Percentiles rank a stretch among this genome's conserved stretches.
These are phyloP conservation scores for Diplodia scrobiculata DNA, from an alignment of 2,329 filamentous ascomycete genomes.

Conservation along the genomic window DNA sequence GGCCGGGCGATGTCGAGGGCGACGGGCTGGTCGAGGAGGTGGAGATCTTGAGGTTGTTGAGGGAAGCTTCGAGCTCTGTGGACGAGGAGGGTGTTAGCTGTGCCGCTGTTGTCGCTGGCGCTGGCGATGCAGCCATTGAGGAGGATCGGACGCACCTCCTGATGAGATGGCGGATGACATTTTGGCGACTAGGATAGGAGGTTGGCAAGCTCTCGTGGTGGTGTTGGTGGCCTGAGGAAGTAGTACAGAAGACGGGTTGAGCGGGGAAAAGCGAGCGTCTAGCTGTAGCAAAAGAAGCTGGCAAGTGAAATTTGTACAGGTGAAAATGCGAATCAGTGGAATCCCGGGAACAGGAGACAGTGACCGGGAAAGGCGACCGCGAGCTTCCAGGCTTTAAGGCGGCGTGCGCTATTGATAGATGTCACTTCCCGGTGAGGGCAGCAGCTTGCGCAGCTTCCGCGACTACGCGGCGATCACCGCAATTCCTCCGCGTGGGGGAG, in stretches of 20 bases:
- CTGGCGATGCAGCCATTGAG: conserved; percentile 7
- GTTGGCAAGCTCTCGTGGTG: background rate
- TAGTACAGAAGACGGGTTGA: background rate
- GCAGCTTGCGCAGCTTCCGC: conserved; percentile 23
- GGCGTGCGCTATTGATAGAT: conserved; percentile 21
- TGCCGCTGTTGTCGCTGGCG: background rate
- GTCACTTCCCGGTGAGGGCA: background rate
- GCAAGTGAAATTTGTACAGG: background rate
- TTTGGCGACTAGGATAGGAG: conserved; percentile 9
- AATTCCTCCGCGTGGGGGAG: conserved; percentile 18
- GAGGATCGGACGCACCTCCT: conserved; percentile 32
- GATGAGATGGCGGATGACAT: conserved; percentile 35
- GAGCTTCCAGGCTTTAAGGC: conserved; percentile 14
- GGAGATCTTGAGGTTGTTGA: conserved; percentile 43
- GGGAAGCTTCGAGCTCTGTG: conserved; percentile 44
- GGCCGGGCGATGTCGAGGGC: conserved; percentile 31
- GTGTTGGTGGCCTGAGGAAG: conserved; percentile 20
- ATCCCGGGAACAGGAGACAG: background rate
- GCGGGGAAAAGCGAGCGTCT: conserved; percentile 17
- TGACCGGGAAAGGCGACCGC: background rate
- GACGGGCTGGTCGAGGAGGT: conserved; percentile 35
- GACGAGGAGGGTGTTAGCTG: conserved; percentile 20
- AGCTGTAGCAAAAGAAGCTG: conserved; percentile 9
- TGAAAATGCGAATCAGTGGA: background rate
- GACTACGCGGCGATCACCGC: conserved; percentile 23